Evolutionary conservation across 179 eudicot genomes (phyloP).

Genomic region (Heliamphora pulchella): DNA sequence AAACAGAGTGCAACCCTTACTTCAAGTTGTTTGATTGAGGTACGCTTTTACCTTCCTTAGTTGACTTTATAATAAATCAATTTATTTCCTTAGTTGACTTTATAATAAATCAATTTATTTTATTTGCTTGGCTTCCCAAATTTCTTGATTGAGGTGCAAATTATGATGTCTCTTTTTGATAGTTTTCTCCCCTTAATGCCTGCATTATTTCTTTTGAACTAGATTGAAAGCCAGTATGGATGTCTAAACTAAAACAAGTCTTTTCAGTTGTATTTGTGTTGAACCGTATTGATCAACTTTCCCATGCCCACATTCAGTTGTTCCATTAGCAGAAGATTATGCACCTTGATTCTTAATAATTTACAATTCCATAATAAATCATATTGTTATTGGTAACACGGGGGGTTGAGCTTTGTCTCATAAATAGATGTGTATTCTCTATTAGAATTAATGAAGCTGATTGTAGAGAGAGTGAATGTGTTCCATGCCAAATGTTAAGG

Average conservation of each 20-base stretch:
- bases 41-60: conserved; percentile 23
- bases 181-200: neutral
- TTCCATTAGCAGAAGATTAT: neutral
- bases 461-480: too few species aligned
- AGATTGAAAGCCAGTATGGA: neutral
- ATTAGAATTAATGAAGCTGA: too few species aligned
- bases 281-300: neutral
- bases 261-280: neutral
- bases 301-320: neutral
- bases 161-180: neutral
- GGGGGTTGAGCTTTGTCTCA: neutral
- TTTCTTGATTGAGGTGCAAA: neutral
- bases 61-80: too few species aligned
- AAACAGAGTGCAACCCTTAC: conserved; percentile 33
- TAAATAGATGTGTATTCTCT: neutral
- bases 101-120: neutral
- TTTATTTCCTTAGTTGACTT: neutral
- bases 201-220: neutral
- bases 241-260: neutral
- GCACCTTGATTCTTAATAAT: neutral
- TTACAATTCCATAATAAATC: too few species aligned
- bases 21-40: conserved; percentile 56
- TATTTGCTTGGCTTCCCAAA: neutral
- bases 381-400: neutral
- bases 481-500: too few species aligned